Evolutionary conservation across 139 green algal genomes (phyloP).

Genomic region (Chlamydomonas sp.): DNA sequence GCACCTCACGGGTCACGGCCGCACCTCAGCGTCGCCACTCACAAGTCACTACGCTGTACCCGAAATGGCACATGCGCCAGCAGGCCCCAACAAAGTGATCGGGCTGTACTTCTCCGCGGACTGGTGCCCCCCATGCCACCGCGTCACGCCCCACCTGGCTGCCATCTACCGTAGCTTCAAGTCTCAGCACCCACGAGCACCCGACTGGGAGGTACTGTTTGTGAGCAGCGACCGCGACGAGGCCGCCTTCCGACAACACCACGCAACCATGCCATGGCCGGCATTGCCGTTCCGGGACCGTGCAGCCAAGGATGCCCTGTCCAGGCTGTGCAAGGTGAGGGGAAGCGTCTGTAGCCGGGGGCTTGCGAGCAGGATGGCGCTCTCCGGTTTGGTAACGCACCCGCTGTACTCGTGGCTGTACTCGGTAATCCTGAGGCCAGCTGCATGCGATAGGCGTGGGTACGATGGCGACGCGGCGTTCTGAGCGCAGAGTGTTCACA

Average conservation of each 20-base stretch:
- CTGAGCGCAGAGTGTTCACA: too few relatives aligned
- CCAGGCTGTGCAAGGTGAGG: constrained; percentile 20
- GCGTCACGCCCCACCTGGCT: constrained; percentile 35
- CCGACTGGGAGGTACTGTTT: constrained; percentile 30
- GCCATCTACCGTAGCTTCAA: constrained; percentile 31
- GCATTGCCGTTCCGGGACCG: constrained; percentile 15
- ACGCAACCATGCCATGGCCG: constrained; percentile 28
- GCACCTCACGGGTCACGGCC: too few relatives aligned
- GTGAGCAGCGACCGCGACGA: constrained; percentile 35
- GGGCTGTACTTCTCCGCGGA: constrained; percentile 39
- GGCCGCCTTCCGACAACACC: constrained; percentile 29
- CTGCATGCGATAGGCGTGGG: too few relatives aligned
- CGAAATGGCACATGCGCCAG: too few relatives aligned
- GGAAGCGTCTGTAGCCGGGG: too few relatives aligned
- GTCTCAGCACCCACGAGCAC: background rate
- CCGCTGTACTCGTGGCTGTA: too few relatives aligned
- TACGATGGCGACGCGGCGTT: too few relatives aligned
- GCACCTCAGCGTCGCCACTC: too few relatives aligned
- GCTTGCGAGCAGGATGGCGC: too few relatives aligned
- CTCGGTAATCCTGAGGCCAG: too few relatives aligned
- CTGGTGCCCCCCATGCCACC: constrained; percentile 42
- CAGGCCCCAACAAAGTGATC: constrained; percentile 28
- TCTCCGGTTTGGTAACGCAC: too few relatives aligned
- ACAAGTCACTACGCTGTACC: too few relatives aligned
- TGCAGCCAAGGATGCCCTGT: constrained; percentile 6